Percentiles rank a stretch among this genome's conserved stretches.
These are phyloP conservation scores for Trichodelitschia bisporula DNA, from an alignment of 495 filamentous ascomycete species.

Conservation along the genomic window DNA sequence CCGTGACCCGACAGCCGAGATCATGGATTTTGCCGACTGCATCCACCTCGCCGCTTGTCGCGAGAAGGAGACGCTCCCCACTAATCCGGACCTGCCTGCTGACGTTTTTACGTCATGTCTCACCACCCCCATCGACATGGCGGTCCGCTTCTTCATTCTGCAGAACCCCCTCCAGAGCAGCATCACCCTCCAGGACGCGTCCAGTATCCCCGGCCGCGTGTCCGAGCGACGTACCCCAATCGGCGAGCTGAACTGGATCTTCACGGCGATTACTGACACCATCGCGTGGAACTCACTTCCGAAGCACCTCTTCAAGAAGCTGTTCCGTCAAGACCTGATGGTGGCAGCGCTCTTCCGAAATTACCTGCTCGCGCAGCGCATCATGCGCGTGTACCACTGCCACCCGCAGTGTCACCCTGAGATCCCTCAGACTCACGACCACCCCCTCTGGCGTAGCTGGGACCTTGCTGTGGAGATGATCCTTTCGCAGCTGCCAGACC, in stretches of 20 bases:
- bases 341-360: constrained; percentile 92
- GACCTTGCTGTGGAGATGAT: constrained; percentile 94
- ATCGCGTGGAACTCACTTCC: constrained; percentile 94
- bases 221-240: constrained; percentile 88
- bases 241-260: constrained; percentile 97
- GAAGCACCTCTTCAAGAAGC: constrained; percentile 74
- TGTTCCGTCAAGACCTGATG: constrained; percentile 97
- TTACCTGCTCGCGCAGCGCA: constrained; percentile 78
- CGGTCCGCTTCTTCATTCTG: constrained; percentile 76
- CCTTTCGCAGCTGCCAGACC: constrained; percentile 59
- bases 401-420: constrained; percentile 73
- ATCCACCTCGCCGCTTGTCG: constrained; percentile 88
- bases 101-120: constrained; percentile 93
- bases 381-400: constrained; percentile 89
- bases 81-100: constrained; percentile 83
- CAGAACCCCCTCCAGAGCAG: constrained; percentile 66
- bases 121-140: constrained; percentile 92
- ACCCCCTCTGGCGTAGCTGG: constrained; percentile 94
- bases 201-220: constrained; percentile 56
- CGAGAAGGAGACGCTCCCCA: constrained; percentile 74
- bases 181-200: constrained; percentile 54
- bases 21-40: constrained; percentile 45
- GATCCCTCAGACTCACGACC: constrained; percentile 75
- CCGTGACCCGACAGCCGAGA: constrained; percentile 46
- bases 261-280: constrained; percentile 95